Evolutionary conservation across 768 basidiomycete species (phyloP).

Genomic region (Omphalotus guepiniiformis): DNA sequence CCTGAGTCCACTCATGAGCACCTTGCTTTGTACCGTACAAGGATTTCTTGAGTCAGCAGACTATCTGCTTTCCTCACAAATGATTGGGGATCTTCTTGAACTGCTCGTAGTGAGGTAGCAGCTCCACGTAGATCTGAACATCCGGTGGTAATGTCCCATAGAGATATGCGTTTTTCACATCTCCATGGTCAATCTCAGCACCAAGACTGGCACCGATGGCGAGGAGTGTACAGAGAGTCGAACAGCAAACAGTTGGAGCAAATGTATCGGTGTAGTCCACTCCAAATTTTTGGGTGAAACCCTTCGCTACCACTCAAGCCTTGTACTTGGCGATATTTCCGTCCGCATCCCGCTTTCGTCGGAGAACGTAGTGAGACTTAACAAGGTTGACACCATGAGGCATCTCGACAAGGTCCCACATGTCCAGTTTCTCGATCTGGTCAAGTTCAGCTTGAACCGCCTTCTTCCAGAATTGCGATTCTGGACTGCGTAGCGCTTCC

Average conservation of each 20-base stretch:
- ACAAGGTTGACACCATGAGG: constrained; percentile 22
- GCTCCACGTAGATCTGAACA: constrained; percentile 24
- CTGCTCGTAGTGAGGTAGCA: constrained; percentile 16
- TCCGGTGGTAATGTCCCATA: constrained; percentile 18
- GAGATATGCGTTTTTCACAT: constrained; percentile 22
- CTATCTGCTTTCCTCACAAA: constrained; percentile 3
- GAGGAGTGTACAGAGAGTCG: constrained; percentile 18
- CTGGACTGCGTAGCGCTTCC: constrained; percentile 3
- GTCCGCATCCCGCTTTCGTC: constrained; percentile 16
- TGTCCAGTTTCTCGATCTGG: constrained; percentile 12
- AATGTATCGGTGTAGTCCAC: constrained; percentile 31
- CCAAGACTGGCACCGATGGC: constrained; percentile 13
- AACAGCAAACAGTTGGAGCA: constrained; percentile 19
- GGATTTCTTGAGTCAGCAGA: constrained; percentile 17
- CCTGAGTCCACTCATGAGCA: constrained; percentile 27
- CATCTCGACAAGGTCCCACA: constrained; percentile 16
- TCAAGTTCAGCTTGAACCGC: constrained; percentile 7
- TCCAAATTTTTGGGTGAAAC: constrained; percentile 25
- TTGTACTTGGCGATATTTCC: constrained; percentile 18
- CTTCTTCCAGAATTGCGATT: not conserved
- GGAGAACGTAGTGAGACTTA: constrained; percentile 11
- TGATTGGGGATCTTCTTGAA: constrained; percentile 4
- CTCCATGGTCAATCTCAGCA: constrained; percentile 14
- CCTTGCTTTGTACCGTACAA: constrained; percentile 37
- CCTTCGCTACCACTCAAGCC: constrained; percentile 21